Evolutionary conservation across 2,329 filamentous ascomycete genomes (phyloP), one percentile per base, ranked within the genome.

Genomic region (Xylariaceae sp.): DNA sequence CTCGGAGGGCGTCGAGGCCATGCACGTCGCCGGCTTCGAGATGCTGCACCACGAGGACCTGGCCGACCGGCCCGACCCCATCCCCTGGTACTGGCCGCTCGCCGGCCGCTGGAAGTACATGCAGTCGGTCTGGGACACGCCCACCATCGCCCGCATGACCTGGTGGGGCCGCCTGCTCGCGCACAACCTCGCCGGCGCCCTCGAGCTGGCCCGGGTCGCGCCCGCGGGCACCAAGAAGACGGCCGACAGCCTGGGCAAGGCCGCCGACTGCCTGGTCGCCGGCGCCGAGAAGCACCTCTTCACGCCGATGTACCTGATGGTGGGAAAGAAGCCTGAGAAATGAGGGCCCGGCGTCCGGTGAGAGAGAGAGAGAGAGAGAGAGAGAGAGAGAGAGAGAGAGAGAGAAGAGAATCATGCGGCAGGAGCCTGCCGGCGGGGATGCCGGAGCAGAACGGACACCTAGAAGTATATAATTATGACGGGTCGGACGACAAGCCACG

Each of bases 281-380:
- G 90, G 90, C 61, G 90, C 80, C 22, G 76, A 78, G 59, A 72
- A 89, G 67, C 84, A 94, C 60, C 74, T 96, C n/a, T 96, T 96
- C 65, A 96, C 90, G 2, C 90, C 90, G 36, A 96, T 96, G 90
- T 95, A 94, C 66, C 69, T 96, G 55, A 95, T 95, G 86, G 77
- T 95, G 39, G 90, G 78, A 40, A 79, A 85, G 64, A 95, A 95
- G 72, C 87, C 90, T 4, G 50, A 50, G 32, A 56, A 64, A 46
- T 63, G 55, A 47, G 32, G 31, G 14, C 5, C n/a, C n/a, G n/a
- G n/a, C n/a, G n/a, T n/a, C n/a, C 24, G 38, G 37, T 23, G 29
- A 43, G 28, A 29, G 40, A 21, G 16, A 28, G 13, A 13, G 23
- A 26, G 29, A 16, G 35, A 24, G 14, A 5, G 8, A 23, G 28